phyloP scores from a whole-genome alignment of 345 rosid species.

The Corymbia maculata region DNA sequence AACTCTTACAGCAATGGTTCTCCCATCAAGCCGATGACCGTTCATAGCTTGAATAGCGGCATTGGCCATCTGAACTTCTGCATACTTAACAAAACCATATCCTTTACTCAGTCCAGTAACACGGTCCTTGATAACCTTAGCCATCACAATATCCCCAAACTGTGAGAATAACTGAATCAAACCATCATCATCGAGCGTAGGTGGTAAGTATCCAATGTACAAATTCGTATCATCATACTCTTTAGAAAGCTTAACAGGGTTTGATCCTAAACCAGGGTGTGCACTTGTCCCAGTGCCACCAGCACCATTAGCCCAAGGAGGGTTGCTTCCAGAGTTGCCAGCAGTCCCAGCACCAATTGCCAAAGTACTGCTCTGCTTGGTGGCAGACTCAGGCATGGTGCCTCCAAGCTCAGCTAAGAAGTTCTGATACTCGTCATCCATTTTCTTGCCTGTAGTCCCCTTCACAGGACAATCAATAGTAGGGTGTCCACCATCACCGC shows the following conservation, averaged over 20 bases:
- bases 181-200: slow-evolving; percentile 84
- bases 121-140: slow-evolving; percentile 96
- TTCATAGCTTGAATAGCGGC: slow-evolving; percentile 81
- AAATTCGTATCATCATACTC: slow-evolving; percentile 93
- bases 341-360: slow-evolving; percentile 43
- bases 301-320: slow-evolving; percentile 82
- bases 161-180: slow-evolving; percentile 76
- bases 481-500: slow-evolving; percentile 99
- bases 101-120: slow-evolving; percentile 82
- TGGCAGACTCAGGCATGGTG: slow-evolving; percentile 87
- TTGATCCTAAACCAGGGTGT: slow-evolving; percentile 84
- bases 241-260: slow-evolving; percentile 50
- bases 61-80: slow-evolving; percentile 87
- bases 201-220: slow-evolving; percentile 94
- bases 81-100: slow-evolving; percentile 97
- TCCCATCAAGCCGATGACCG: slow-evolving; percentile 88
- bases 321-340: slow-evolving; percentile 68
- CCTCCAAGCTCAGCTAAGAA: slow-evolving; percentile 98
- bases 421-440: slow-evolving; percentile 99
- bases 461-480: slow-evolving; percentile 98
- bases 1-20: slow-evolving; percentile 95
- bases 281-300: slow-evolving; percentile 32
- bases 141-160: slow-evolving; percentile 97
- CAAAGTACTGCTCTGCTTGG: slow-evolving; percentile 54
- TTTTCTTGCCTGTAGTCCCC: slow-evolving; percentile 95